Evolutionary conservation across 106 monocot genomes (phyloP), one percentile per base, ranked within the genome.

Genomic region (Iris macrosiphon): DNA sequence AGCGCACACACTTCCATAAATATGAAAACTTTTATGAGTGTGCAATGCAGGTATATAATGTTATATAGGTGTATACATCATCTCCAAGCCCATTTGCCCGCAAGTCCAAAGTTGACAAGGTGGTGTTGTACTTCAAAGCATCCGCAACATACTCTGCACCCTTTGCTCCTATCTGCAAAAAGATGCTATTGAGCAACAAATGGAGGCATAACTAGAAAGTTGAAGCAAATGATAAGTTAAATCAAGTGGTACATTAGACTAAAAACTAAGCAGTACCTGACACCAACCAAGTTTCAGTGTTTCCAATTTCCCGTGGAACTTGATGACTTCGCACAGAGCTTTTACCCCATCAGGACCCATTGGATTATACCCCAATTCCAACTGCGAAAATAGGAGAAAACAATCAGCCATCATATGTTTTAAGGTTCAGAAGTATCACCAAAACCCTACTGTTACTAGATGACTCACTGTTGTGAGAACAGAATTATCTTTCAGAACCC

Each of bases 251-350:
- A 52, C 2, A 32, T 35, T 15, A 59, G 2, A n/a, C 24, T 64
- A 28, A 24, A 37, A 57, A 18, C n/a, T 25, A 48, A 21, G 25
- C 11, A 56, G 55, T 66, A 99, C 98, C 91, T 87, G 87, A 50
- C 98, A 99, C 98, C 98, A 99, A 31, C 87, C 87, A 63, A 99
- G 91, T 55, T 99, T 99, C 4, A 99, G 67, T 4, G 84, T 99
- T 76, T 84, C 83, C 41, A 99, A 59, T 61, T 91, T 99, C 29
- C 98, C 83, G 55, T 99, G 83, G 66, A 99, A 99, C 70, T 99
- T 99, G 25, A 99, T 71, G 44, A 91, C 65, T 43, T 99, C 87
- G 57, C 76, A 91, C 11, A 98, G 44, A 75, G 75, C 64, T 58
- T 81, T 84, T 38, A 55, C 87, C 3, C 98, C 98, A 22, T 99